phyloP scores from a whole-genome alignment of 2,329 filamentous ascomycete species.

The Xylaria sp. region DNA sequence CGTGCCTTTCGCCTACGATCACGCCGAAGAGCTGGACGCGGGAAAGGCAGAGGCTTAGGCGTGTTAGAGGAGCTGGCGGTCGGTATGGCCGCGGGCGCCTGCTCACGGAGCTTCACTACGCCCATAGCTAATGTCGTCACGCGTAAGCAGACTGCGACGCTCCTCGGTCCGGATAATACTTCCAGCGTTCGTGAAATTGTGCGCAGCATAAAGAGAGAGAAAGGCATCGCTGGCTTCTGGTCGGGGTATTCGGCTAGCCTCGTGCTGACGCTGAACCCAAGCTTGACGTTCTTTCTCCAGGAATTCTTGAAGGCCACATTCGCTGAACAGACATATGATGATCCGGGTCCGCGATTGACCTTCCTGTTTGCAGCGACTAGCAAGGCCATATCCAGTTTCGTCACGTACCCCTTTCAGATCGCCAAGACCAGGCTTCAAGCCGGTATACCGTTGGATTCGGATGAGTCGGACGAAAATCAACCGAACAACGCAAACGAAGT shows the following conservation, averaged over 20 bases:
- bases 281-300: slow-evolving; percentile 86
- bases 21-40: slow-evolving; percentile 22
- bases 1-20: slow-evolving; percentile 40
- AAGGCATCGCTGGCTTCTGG: slow-evolving; percentile 83
- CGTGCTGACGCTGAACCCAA: slow-evolving; percentile 85
- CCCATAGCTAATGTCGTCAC: slow-evolving; percentile 86
- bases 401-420: slow-evolving; percentile 88
- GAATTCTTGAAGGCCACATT: slow-evolving; percentile 73
- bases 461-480: slow-evolving; percentile 21
- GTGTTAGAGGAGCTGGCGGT: slow-evolving; percentile 79
- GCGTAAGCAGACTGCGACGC: slow-evolving; percentile 77
- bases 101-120: slow-evolving; percentile 80
- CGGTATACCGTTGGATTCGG: slow-evolving; percentile 58
- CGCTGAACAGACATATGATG: slow-evolving; percentile 55
- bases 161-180: slow-evolving; percentile 41
- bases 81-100: slow-evolving; percentile 78
- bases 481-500: background rate
- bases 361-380: slow-evolving; percentile 75
- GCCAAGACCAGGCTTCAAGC: slow-evolving; percentile 82
- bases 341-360: slow-evolving; percentile 47
- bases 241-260: slow-evolving; percentile 85
- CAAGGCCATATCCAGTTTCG: slow-evolving; percentile 78
- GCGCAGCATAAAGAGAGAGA: slow-evolving; percentile 72
- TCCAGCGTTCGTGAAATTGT: slow-evolving; percentile 68
- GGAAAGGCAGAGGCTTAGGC: slow-evolving; percentile 56